Base-by-base conservation (phyloP, 495 filamentous ascomycete genomes). In the Clohesyomyces aquaticus region DNA sequence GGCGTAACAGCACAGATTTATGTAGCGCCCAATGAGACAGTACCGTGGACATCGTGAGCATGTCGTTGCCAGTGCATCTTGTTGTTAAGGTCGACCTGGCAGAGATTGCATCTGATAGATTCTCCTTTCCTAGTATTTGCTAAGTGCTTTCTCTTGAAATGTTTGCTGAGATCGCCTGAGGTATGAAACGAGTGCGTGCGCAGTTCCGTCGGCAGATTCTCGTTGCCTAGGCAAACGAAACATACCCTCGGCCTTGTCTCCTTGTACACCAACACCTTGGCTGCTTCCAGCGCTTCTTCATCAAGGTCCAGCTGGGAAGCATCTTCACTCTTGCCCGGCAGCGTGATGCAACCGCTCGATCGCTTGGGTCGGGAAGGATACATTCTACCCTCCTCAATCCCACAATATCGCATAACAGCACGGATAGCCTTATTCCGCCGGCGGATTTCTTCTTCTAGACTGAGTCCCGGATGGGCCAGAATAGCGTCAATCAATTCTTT, bases 121-220 rank as follows among this genome's bases (percentile, higher is more conserved):
- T 63, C 65, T 56, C 29, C 65, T 61, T 47, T 38, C 55, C 49
- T 68, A 47, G 77, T 69, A 55, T 74, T 54, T 23, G 53, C 9
- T 23, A 78, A 65, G 68, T 79, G 66, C 52, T 78, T 77, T 59
- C 70, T 67, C 65, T 76, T 76, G 23, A 80, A 78, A 62, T 80
- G 71, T 63, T 78, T 80, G 16, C 70, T 76, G 42, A 80, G 61
- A 63, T 56, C 42, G 2, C 38, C 28, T 32, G 51, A 22, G 23
- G 51, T 49, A 50, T 50, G 4, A 65, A 77, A 78, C 54, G 50
- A 68, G 52, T 75, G 66, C 3, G 61, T 65, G 28, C 71, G 73
- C 63, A 69, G 71, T 48, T 66, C 52, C 12, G 72, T 53, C 41
- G 68, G 70, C n/a, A n/a, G n/a, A n/a, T n/a, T n/a, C n/a, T n/a